Evolutionary conservation across 2,329 filamentous ascomycete species (phyloP).

Genomic region (Byssothecium circinans): DNA sequence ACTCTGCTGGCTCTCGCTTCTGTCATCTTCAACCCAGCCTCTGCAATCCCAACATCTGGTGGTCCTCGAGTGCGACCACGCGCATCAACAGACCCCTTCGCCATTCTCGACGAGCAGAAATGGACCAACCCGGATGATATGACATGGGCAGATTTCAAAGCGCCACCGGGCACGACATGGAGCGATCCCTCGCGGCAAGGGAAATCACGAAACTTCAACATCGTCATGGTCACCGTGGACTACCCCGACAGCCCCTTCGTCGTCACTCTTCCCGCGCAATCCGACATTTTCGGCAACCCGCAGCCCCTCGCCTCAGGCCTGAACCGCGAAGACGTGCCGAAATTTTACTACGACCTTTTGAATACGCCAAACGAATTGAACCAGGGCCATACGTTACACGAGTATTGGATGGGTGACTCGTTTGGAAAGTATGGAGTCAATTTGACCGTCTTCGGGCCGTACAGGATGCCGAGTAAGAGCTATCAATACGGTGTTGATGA

Average conservation of each 20-base stretch:
- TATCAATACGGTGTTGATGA: conserved; percentile 57
- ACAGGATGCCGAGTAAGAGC: conserved; percentile 51
- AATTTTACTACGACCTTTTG: conserved; percentile 55
- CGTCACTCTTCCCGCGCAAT: conserved; percentile 50
- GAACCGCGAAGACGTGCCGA: conserved; percentile 51
- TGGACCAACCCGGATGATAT: conserved; percentile 59
- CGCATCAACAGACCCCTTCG: conserved; percentile 48
- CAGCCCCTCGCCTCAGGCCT: conserved; percentile 48
- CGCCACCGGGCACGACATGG: conserved; percentile 54
- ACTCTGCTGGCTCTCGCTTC: conserved; percentile 17
- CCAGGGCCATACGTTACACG: conserved; percentile 56
- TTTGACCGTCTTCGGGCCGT: conserved; percentile 56
- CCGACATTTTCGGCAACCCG: conserved; percentile 56
- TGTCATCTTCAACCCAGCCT: conserved; percentile 18
- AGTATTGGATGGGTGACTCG: conserved; percentile 62
- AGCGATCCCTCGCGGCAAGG: conserved; percentile 50
- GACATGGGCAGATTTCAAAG: conserved; percentile 55
- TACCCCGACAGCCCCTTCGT: conserved; percentile 55
- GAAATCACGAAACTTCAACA: conserved; percentile 57
- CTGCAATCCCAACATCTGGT: conserved; percentile 18
- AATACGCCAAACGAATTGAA: conserved; percentile 56
- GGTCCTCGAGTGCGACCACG: conserved; percentile 6
- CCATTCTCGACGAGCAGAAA: conserved; percentile 54
- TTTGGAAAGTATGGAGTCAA: conserved; percentile 57
- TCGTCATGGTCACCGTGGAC: conserved; percentile 57